Percentiles rank a stretch among this genome's conserved stretches.
These are phyloP conservation scores for Stylosanthes scabra DNA, from an alignment of 331 rosid species.

Conservation along the genomic window DNA sequence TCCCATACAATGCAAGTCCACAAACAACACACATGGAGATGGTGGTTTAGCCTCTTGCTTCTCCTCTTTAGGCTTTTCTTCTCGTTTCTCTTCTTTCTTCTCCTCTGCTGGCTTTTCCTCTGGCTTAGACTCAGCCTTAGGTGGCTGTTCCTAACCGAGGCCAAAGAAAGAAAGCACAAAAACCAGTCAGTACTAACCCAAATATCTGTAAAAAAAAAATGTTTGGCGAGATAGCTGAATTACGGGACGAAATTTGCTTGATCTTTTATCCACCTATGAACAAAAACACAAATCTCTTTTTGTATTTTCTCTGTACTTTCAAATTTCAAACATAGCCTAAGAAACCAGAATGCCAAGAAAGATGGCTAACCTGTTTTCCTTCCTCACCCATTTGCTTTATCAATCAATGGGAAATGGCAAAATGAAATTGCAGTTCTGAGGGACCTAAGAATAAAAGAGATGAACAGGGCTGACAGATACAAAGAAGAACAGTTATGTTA, in stretches of 20 bases:
- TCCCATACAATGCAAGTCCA: conserved; percentile 89
- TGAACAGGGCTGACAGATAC: conserved; percentile 6
- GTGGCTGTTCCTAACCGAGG: conserved; percentile 55
- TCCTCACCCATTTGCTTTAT: conserved; percentile 72
- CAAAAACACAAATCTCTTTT: too few relatives aligned
- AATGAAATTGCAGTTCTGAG: conserved; percentile 8
- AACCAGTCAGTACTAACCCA: not conserved
- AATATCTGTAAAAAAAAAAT: not conserved
- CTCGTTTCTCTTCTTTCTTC: conserved; percentile 41
- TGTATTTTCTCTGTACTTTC: too few relatives aligned
- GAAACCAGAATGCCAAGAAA: conserved; percentile 31
- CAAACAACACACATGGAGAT: conserved; percentile 65
- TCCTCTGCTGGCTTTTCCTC: conserved; percentile 53
- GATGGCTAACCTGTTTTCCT: conserved; percentile 59
- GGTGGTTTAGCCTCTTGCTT: conserved; percentile 63
- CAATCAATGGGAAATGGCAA: conserved; percentile 19
- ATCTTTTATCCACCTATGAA: too few relatives aligned
- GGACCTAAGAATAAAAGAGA: conserved; percentile 9
- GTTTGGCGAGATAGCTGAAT: too few relatives aligned
- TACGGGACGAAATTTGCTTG: too few relatives aligned
- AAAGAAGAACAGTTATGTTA: conserved; percentile 40
- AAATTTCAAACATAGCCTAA: not conserved
- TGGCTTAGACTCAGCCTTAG: conserved; percentile 51
- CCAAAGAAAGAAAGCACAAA: not conserved
- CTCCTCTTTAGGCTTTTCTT: conserved; percentile 25